Conservation (phyloP, 2,329 filamentous ascomycete genomes). For the Sclerotinia minor region DNA sequence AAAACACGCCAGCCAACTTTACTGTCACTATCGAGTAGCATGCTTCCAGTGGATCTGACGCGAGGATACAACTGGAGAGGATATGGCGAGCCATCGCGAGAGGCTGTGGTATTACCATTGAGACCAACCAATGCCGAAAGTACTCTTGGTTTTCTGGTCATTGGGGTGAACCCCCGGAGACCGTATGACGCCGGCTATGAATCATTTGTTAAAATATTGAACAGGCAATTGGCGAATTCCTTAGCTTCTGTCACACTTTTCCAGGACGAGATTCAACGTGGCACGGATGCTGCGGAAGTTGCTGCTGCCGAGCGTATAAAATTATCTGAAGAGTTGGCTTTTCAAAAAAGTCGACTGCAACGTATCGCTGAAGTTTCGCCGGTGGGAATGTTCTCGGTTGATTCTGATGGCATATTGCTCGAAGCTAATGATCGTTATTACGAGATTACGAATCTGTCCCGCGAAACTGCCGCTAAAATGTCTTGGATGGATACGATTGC, state of each 20-base stretch:
- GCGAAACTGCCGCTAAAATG: conserved; percentile 57
- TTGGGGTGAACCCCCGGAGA: conserved; percentile 67
- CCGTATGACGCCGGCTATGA: conserved; percentile 78
- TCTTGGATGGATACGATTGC: conserved; percentile 71
- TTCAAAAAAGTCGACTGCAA: conserved; percentile 35
- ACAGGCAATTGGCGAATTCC: conserved; percentile 73
- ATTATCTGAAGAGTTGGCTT: conserved; percentile 36
- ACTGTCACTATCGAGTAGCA: conserved; percentile 63
- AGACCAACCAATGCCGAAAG: conserved; percentile 65
- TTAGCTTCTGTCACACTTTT: conserved; percentile 79
- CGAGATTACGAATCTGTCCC: conserved; percentile 67
- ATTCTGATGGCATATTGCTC: conserved; percentile 65
- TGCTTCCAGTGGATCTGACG: conserved; percentile 62
- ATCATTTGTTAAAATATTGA: conserved; percentile 71
- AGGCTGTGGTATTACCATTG: conserved; percentile 75
- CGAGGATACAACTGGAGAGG: conserved; percentile 70
- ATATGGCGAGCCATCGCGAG: conserved; percentile 67
- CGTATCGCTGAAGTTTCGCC: conserved; percentile 81
- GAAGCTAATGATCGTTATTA: conserved; percentile 81
- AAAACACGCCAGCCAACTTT: conserved; percentile 65
- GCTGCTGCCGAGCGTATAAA: conserved; percentile 61
- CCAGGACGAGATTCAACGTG: conserved; percentile 75
- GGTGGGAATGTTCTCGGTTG: conserved; percentile 81
- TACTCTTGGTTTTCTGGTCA: conserved; percentile 49
- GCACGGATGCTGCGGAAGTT: conserved; percentile 68